Conservation (phyloP, 768 basidiomycete species). For the Lactarius pseudohatsudake region DNA sequence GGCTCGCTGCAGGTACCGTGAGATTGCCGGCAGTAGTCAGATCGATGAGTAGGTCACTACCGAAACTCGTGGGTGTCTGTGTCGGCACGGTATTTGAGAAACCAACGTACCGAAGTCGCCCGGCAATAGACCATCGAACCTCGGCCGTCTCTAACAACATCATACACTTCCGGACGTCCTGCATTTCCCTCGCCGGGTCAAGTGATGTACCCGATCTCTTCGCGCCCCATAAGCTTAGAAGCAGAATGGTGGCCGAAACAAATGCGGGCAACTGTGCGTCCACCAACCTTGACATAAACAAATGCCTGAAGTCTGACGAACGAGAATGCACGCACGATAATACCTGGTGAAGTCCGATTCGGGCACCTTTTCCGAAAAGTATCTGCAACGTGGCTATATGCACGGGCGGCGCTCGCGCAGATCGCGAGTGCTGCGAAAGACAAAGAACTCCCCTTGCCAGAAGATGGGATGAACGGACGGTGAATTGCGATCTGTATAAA, state of each 20-base stretch:
- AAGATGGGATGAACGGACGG: conserved; percentile 49
- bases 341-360: conserved; percentile 26
- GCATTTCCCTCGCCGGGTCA: conserved; percentile 47
- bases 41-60: conserved; percentile 24
- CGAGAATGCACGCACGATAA: conserved; percentile 14
- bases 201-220: conserved; percentile 42
- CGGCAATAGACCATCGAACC: conserved; percentile 26
- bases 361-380: conserved; percentile 31
- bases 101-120: conserved; percentile 23
- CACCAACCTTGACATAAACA: conserved; percentile 24
- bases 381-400: conserved; percentile 46
- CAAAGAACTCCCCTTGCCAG: conserved; percentile 34
- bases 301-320: background rate
- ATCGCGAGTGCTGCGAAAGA: conserved; percentile 52
- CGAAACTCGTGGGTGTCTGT: background rate
- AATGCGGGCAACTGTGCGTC: conserved; percentile 38
- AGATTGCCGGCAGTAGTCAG: conserved; percentile 20
- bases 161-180: conserved; percentile 54
- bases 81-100: background rate
- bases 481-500: conserved; percentile 48
- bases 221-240: conserved; percentile 57
- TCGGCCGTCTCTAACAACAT: conserved; percentile 30
- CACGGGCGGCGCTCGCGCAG: conserved; percentile 52
- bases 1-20: conserved; percentile 21
- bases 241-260: conserved; percentile 50